These are phyloP conservation scores for Annulohypoxylon maeteangense DNA, from an alignment of 495 filamentous ascomycete genomes.

Conservation along the genomic window DNA sequence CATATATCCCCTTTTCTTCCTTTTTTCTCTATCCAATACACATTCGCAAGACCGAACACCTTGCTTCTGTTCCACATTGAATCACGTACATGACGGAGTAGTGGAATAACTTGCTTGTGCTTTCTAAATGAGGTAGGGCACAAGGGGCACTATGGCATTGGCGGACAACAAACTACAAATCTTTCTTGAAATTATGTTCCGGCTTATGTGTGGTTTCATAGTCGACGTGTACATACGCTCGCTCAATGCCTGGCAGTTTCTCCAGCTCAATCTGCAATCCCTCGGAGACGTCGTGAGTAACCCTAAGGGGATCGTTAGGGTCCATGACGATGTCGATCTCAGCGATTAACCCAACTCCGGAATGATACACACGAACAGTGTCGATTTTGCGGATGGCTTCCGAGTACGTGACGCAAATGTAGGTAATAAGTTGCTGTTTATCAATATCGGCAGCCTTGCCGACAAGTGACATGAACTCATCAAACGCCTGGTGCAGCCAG, in stretches of 20 bases:
- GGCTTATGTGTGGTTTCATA: constrained; percentile 98
- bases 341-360: constrained; percentile 87
- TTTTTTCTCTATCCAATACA: background rate
- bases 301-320: constrained; percentile 69
- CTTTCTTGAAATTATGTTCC: constrained; percentile 68
- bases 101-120: background rate
- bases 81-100: background rate
- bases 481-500: constrained; percentile 87
- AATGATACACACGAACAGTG: constrained; percentile 93
- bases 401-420: constrained; percentile 95
- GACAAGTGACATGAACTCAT: constrained; percentile 89
- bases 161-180: constrained; percentile 57
- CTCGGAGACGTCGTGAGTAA: constrained; percentile 94
- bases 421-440: constrained; percentile 93
- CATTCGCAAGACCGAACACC: background rate
- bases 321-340: constrained; percentile 94
- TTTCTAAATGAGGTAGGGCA: background rate
- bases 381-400: constrained; percentile 83
- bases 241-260: constrained; percentile 88
- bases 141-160: background rate
- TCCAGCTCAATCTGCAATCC: constrained; percentile 95
- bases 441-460: constrained; percentile 86
- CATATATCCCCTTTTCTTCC: background rate
- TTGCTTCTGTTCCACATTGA: background rate
- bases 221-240: constrained; percentile 97